Evolutionary conservation across 129 eudicot species (phyloP), one percentile per base, ranked within the genome.

Genomic region (Lonicera japonica): DNA sequence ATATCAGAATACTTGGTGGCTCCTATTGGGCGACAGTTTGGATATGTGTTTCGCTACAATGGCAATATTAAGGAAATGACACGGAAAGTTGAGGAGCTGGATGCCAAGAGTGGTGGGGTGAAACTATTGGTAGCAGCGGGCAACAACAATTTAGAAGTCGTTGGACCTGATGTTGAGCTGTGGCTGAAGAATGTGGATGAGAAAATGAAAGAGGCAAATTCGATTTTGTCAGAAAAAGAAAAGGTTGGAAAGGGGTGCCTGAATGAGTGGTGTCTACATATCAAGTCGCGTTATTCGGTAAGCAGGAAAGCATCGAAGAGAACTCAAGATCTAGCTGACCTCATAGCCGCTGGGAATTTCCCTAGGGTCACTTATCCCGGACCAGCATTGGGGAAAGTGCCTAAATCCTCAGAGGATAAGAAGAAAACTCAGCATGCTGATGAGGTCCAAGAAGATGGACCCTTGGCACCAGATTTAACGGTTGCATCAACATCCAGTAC

Each of bases 101-200:
- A 52, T 22, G 22, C 8, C 12, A 61, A 4, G 11, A 24, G 48
- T 52, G 14, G 0, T 14, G 57, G 12, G n/a, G 63, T 60, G 48
- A 19, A 66, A 14, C 19, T 8, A 18, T 12, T 0, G 22, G 50
- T 60, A 18, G 58, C 21, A 51, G 55, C 25, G 5, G 72, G 68
- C 29, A 21, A 19, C 6, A 54, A 57, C 8, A 66, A 73, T 21
- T 19, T 9, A 0, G 40, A 66, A 66, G 55, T 17, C 15, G 25
- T 64, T 21, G 3, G 25, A 16, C 67, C 38, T 3, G 51, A 54
- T 22, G 48, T 54, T 11, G 21, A 11, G 19, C 41, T n/a, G 0
- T 73, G 78, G 78, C 29, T 73, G 46, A 25, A 6, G 5, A 22
- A 16, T 2, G 68, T 46, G 0, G 58, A 73, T 0, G 16, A 17